Base-by-base conservation (phyloP, 2,329 filamentous ascomycete species). In the Colletotrichum camelliae region DNA sequence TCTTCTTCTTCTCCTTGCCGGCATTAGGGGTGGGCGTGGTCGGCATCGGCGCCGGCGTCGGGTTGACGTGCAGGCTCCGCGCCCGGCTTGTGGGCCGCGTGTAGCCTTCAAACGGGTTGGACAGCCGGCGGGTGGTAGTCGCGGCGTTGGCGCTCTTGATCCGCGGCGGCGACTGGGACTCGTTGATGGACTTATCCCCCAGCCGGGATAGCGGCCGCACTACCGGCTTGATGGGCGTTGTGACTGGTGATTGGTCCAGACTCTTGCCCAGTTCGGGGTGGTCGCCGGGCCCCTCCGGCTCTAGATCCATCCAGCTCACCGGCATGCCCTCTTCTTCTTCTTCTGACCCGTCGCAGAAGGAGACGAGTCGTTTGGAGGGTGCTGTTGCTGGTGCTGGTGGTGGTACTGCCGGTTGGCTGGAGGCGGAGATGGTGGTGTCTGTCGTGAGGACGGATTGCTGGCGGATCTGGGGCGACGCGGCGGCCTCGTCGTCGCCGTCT, bases 401-500 rank as follows among this genome's bases (percentile, higher is more conserved):
- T 10, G 70, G 55, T 5, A 24, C 24, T 3, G 24, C 24, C 24
- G 73, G 73, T 35, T 81, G 78, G 66, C 81, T 83, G 27, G 82
- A 84, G 2, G 84, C 83, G 7, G 83, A 83, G 37, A 87, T 78
- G 24, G 85, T 86, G 5, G 87, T 87, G 37, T 85, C 85, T 31
- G 83, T 78, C 3, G 87, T 87, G 43, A 81, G 78, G 62, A 87
- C 81, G 0, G 86, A 88, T 60, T 82, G 83, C 35, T 84, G 82
- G 33, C 73, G 73, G 18, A 75, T 75, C 27, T 65, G 73, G 8
- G 73, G 73, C 3, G 73, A 75, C 18, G 48, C 73, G 18, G 73
- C 73, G 5, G 73, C 73, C 9, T 75, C 73, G 13, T 75, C 69
- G 21, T 75, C 73, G n/a, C 31, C 69, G 57, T 67, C 52, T 52